A percentile compares a stretch with the other conserved stretches of the same genome.
Evolutionary conservation across 345 rosid genomes (phyloP).

Genomic region (Eucalyptus microcorys): DNA sequence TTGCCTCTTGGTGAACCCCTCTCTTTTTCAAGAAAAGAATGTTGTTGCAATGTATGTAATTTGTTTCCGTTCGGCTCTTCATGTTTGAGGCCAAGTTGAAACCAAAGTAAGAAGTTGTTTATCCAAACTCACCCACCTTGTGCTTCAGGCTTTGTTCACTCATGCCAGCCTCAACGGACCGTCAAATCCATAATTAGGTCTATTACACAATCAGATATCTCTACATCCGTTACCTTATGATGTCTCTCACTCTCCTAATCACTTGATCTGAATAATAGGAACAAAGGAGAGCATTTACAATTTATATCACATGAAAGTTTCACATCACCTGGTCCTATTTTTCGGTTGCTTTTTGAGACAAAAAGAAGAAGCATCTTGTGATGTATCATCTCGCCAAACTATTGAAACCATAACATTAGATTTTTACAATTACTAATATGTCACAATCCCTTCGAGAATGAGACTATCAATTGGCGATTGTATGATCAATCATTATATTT

Average conservation of each 20-base stretch:
- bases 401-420: neutral
- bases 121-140: neutral
- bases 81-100: neutral
- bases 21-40: neutral
- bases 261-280: neutral
- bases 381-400: neutral
- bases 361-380: neutral
- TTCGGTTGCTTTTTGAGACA: neutral
- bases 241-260: neutral
- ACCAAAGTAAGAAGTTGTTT: neutral
- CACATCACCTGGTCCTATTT: neutral
- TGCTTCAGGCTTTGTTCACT: neutral
- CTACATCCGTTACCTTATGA: neutral
- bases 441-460: neutral
- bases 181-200: fast-evolving
- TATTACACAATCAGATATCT: neutral
- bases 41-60: neutral
- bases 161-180: neutral
- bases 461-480: neutral
- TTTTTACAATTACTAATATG: neutral
- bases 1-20: neutral
- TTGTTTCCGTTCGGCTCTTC: neutral
- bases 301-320: neutral
- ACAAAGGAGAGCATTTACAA: neutral
- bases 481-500: neutral